Base-by-base conservation (phyloP, 2,329 filamentous ascomycete genomes). In the Byssothecium circinans region DNA sequence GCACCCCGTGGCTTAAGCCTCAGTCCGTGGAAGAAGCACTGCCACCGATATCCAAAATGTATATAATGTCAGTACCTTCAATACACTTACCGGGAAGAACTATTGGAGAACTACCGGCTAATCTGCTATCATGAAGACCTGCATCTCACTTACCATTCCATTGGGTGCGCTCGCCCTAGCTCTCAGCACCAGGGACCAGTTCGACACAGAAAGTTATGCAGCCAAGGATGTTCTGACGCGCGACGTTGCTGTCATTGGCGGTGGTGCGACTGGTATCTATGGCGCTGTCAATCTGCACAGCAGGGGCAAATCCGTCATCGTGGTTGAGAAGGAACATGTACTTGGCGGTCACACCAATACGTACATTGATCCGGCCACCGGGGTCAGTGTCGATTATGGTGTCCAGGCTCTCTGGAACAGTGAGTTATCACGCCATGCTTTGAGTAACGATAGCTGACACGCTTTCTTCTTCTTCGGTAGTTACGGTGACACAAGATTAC, bases 261-360 rank as follows among this genome's bases (percentile, higher is more conserved):
- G 74, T 2, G 76, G 76, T 20, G 60, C 69, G 1, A 53, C 62
- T 18, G 75, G 75, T 5, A 73, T 70, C n/a, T n/a, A 75, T 50
- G 62, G 71, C 8, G 74, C 75, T 4, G 66, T 76, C 33, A 47
- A 57, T 6, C 62, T 79, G 8, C 61, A 67, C 10, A 66, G 77
- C 29, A 42, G 60, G 30, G 66, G 67, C 33, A 64, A 72, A 22
- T 70, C 49, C 3, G 62, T 77, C 17, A 60, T 69, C 1, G 53
- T 78, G 1, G 51, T 78, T 23, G 76, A 79, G 50, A 62, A 64
- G 39, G 54, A 73, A 37, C 41, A 44, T 15, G 42, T 39, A 8
- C 55, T 79, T 50, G 79, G 79, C 15, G 78, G 79, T 2, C 77
- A 81, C 52, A 74, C 75, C 5, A 64, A 77, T 18, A 80, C 75